These are phyloP conservation scores for Ganoderma leucocontextum DNA, from an alignment of 1,284 basidiomycete species.

Conservation along the genomic window DNA sequence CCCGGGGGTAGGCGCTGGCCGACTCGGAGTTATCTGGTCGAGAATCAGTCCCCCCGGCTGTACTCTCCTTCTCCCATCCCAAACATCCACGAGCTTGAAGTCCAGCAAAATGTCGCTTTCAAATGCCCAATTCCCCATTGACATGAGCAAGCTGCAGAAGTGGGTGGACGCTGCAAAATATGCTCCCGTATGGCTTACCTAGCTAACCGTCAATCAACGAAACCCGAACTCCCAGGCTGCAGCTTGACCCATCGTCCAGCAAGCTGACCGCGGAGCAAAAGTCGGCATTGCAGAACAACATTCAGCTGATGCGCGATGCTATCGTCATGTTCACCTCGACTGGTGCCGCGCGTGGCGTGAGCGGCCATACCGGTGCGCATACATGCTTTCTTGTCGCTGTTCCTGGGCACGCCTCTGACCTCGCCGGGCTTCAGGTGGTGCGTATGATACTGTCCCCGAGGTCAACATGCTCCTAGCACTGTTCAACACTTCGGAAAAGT, in stretches of 20 bases:
- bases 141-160: slow-evolving; percentile 80
- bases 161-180: slow-evolving; percentile 38
- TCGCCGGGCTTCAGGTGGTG: slow-evolving; percentile 62
- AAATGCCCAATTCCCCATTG: slow-evolving; percentile 70
- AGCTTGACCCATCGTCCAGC: slow-evolving; percentile 72
- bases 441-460: slow-evolving; percentile 87
- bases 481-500: slow-evolving; percentile 71
- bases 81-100: slow-evolving; percentile 3
- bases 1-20: slow-evolving; percentile 9
- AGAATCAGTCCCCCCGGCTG: slow-evolving; percentile 24
- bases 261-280: slow-evolving; percentile 69
- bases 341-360: slow-evolving; percentile 82
- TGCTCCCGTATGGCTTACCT: neutral
- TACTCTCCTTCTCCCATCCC: slow-evolving; percentile 3
- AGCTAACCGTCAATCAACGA: slow-evolving; percentile 19
- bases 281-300: slow-evolving; percentile 67
- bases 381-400: slow-evolving; percentile 6
- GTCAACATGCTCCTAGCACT: slow-evolving; percentile 78
- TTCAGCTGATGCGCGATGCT: slow-evolving; percentile 81
- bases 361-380: slow-evolving; percentile 77
- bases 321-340: slow-evolving; percentile 86
- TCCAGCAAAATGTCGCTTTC: slow-evolving; percentile 48
- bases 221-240: slow-evolving; percentile 54
- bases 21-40: slow-evolving; percentile 26
- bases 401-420: neutral